These are phyloP conservation scores for Tilletia indica DNA, from an alignment of 1,284 basidiomycete species.

Conservation along the genomic window DNA sequence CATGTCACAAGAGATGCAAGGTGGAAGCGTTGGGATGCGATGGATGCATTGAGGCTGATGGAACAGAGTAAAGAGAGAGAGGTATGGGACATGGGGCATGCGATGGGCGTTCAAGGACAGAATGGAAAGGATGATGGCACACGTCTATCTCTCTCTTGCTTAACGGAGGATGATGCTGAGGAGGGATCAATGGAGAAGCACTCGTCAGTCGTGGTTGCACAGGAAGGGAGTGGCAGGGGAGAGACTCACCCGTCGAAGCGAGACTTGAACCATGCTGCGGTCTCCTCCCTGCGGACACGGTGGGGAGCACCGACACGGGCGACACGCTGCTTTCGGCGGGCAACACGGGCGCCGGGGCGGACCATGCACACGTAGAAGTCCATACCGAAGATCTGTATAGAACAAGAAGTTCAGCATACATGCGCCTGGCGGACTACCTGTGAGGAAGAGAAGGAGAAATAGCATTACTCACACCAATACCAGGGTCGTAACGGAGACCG, in stretches of 20 bases:
- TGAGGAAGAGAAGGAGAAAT: not conserved
- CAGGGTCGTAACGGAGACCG: conserved; percentile 70
- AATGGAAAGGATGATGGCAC: not conserved
- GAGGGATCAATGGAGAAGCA: not conserved
- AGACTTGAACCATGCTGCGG: conserved; percentile 98
- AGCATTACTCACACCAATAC: conserved; percentile 36
- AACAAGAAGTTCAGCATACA: not conserved
- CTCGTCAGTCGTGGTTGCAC: not conserved
- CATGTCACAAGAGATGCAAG: not conserved
- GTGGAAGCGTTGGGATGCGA: not conserved
- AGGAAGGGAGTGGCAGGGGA: not conserved
- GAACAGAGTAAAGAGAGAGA: not conserved
- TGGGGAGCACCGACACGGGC: conserved; percentile 83
- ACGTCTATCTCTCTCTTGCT: conserved; percentile 12
- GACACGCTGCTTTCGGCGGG: conserved; percentile 85
- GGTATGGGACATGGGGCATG: conserved; percentile 13
- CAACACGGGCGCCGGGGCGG: conserved; percentile 87
- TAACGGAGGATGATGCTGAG: conserved; percentile 18
- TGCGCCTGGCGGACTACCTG: too few relatives aligned
- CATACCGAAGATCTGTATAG: conserved; percentile 50
- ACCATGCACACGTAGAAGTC: conserved; percentile 72
- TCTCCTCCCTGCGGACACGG: conserved; percentile 62
- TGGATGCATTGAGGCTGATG: conserved; percentile 1
- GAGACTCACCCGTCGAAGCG: conserved; percentile 58
- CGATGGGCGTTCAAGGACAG: not conserved